Evolutionary conservation across 1,284 basidiomycete species (phyloP).

Genomic region (Trametes pubescens): DNA sequence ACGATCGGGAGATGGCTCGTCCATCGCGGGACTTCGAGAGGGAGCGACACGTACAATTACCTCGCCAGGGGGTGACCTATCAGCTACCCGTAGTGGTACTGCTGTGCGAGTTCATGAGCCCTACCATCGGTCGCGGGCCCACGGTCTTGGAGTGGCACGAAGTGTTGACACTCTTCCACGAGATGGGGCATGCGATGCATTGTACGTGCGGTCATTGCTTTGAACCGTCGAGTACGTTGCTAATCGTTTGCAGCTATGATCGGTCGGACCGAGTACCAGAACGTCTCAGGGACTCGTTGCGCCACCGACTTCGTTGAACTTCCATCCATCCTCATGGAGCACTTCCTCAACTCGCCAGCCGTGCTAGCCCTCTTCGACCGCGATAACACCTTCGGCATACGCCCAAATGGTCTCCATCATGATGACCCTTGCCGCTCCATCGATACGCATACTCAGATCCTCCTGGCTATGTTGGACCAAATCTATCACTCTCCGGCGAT

Average conservation of each 20-base stretch:
- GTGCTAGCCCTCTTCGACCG: slow-evolving; percentile 84
- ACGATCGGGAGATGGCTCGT: slow-evolving; percentile 43
- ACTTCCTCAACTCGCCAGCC: slow-evolving; percentile 86
- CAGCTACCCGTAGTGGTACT: slow-evolving; percentile 94
- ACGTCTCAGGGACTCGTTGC: slow-evolving; percentile 97
- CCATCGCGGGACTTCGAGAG: slow-evolving; percentile 69
- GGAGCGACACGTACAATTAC: slow-evolving; percentile 62
- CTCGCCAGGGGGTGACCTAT: slow-evolving; percentile 73
- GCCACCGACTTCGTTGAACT: slow-evolving; percentile 99
- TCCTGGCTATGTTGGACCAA: slow-evolving; percentile 92
- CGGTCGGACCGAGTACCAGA: slow-evolving; percentile 96
- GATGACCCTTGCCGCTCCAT: slow-evolving; percentile 76
- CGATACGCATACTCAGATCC: slow-evolving; percentile 93
- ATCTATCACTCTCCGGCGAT: slow-evolving; percentile 82
- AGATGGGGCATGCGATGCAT: slow-evolving; percentile 99
- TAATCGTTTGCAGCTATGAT: slow-evolving; percentile 82
- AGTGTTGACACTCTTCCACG: slow-evolving; percentile 95
- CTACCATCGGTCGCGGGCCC: slow-evolving; percentile 67
- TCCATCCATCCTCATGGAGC: slow-evolving; percentile 99
- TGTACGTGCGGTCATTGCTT: slow-evolving; percentile 76
- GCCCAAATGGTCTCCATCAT: slow-evolving; percentile 64
- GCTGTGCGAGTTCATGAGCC: slow-evolving; percentile 86
- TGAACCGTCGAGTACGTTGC: slow-evolving; percentile 21
- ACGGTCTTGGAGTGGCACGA: slow-evolving; percentile 92
- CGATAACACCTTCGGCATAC: slow-evolving; percentile 51